A percentile compares a stretch with the other conserved stretches of the same genome.
Conservation (phyloP, 306 rosid species). For the Pyrus pyrifolia region DNA sequence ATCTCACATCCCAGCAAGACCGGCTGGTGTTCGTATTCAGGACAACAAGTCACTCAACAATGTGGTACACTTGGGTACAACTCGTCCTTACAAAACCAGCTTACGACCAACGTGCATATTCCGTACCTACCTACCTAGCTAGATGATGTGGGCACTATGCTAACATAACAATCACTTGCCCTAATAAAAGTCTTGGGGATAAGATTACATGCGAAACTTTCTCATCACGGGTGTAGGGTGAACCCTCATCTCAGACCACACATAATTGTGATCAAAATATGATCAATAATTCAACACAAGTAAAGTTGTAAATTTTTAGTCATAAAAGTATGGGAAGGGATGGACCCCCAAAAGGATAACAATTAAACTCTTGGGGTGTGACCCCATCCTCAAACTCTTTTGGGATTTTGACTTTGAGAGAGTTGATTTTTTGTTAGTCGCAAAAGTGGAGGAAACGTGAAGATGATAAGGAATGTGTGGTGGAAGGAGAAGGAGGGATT, state of each 20-base stretch:
- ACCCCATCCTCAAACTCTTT: background rate
- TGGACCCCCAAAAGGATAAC: background rate
- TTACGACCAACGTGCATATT: too few relatives aligned
- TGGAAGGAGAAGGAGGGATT: conserved; percentile 7
- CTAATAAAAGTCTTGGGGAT: too few relatives aligned
- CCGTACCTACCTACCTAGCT: too few relatives aligned
- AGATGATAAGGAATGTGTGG: conserved; percentile 3
- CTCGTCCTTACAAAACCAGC: too few relatives aligned
- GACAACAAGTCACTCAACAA: too few relatives aligned
- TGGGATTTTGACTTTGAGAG: background rate
- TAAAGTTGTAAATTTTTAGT: background rate
- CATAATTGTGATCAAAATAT: background rate
- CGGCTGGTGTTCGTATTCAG: too few relatives aligned
- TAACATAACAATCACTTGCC: too few relatives aligned
- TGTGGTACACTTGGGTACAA: too few relatives aligned
- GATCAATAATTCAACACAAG: background rate
- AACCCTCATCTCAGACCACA: background rate
- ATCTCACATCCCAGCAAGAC: too few relatives aligned
- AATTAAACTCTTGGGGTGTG: background rate
- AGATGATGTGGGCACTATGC: too few relatives aligned
- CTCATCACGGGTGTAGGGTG: background rate
- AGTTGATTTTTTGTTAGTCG: background rate
- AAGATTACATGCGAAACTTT: too few relatives aligned
- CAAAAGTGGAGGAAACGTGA: conserved; percentile 31
- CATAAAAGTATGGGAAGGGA: background rate